Evolutionary conservation across 768 basidiomycete genomes (phyloP), one percentile per base, ranked within the genome.

Genomic region (Podaxis sp.): DNA sequence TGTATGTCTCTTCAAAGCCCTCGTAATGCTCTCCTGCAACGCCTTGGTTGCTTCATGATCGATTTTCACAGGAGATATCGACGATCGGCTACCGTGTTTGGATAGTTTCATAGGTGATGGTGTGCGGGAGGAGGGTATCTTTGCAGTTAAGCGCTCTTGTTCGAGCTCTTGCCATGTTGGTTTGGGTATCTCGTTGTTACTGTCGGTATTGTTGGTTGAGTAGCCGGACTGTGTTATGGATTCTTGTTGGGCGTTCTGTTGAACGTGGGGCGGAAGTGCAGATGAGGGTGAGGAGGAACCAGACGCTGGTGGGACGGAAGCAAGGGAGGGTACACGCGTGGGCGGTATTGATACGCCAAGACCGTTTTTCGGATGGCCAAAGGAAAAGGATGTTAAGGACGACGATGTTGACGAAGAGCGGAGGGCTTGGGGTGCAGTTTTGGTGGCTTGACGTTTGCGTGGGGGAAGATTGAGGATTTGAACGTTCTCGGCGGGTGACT

Each of bases 11-110:
- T 93, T 93, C 8, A 93, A 76, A 60, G 91, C 72, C 22, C 84
- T 82, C 4, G 85, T 84, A 54, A 92, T 84, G 64, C 84, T 88
- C 66, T 90, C 87, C 65, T 89, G 84, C 22, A 91, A 75, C 17
- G 83, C 87, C 67, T 78, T 82, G n/a, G 86, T 77, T 26, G 79
- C 79, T 54, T 81, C 78, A 53, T 77, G 75, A 52, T 80, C 77
- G 33, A 84, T 77, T 57, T 80, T 80, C 26, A 78, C 73, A 46
- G 77, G 82, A 0, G 82, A 81, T 12, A 73, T 63, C 12, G 76
- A 77, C 28, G 67, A 62, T 48, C 70, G 59, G 58, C 67, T 69
- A 51, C 64, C 66, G 28, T 54, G 30, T 8, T 51, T 36, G 60
- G 68, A 73, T 4, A 79, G 44, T 61, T 84, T 85, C 76, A 87